Percentiles rank a stretch among this genome's conserved stretches.
Conservation (phyloP, 371 early-diverging fungal species). For the Furculomyces boomerangus region DNA sequence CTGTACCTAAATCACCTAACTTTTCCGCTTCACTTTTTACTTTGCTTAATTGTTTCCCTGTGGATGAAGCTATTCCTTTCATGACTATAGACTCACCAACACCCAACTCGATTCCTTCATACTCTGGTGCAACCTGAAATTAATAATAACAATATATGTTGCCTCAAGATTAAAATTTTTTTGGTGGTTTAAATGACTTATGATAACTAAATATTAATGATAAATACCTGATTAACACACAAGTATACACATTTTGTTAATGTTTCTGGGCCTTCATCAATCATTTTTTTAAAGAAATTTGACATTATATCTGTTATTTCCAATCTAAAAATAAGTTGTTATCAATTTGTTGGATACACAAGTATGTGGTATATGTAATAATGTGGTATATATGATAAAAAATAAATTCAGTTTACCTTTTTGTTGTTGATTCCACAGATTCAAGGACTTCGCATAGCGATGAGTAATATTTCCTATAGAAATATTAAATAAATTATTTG, state of each 20-base stretch:
- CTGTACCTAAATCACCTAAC: conserved; percentile 82
- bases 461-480: conserved; percentile 15
- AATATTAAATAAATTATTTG: too few relatives aligned
- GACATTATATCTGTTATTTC: conserved; percentile 66
- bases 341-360: neutral
- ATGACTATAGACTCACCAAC: conserved; percentile 87
- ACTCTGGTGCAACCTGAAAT: conserved; percentile 61
- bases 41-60: conserved; percentile 50
- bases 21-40: conserved; percentile 63
- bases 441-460: conserved; percentile 78
- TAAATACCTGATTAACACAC: conserved; percentile 57
- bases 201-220: neutral
- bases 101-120: conserved; percentile 91
- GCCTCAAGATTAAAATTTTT: neutral
- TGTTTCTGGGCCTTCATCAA: conserved; percentile 44
- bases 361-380: neutral
- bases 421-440: conserved; percentile 59
- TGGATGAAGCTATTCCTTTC: conserved; percentile 84
- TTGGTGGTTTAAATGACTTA: neutral
- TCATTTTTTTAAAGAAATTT: conserved; percentile 54
- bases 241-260: conserved; percentile 68
- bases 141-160: neutral
- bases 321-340: conserved; percentile 25
- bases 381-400: neutral
- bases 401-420: conserved; percentile 22